A percentile compares a stretch with the other conserved stretches of the same genome.
phyloP scores from a whole-genome alignment of 768 basidiomycete genomes.

The Coprinopsis strossmayeri region DNA sequence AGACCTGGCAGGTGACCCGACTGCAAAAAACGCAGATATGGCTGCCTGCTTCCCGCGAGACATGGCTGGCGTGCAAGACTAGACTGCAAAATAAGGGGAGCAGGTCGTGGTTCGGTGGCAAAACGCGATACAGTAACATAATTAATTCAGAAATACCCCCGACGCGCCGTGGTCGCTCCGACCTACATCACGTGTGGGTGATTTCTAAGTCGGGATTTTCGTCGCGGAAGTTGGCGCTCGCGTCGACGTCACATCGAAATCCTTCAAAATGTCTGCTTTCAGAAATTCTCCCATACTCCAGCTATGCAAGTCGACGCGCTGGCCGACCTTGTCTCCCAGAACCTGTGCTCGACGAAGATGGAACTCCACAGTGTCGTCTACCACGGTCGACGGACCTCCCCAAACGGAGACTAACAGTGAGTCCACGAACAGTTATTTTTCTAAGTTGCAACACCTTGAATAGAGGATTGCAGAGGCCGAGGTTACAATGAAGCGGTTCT shows the following conservation, averaged over 20 bases:
- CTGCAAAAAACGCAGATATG: slow-evolving; percentile 33
- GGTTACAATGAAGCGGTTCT: slow-evolving; percentile 82
- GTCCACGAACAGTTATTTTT: slow-evolving; percentile 14
- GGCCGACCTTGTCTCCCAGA: neutral
- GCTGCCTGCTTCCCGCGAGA: slow-evolving; percentile 21
- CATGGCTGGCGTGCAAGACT: too few relatives aligned
- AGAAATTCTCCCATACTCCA: neutral
- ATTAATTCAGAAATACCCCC: too few relatives aligned
- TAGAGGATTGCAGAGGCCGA: slow-evolving; percentile 55
- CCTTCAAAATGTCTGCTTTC: slow-evolving; percentile 1
- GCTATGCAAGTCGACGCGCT: slow-evolving; percentile 1
- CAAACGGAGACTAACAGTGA: slow-evolving; percentile 63
- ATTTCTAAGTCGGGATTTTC: slow-evolving; percentile 3
- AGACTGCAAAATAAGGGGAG: too few relatives aligned
- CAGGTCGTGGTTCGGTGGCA: slow-evolving; percentile 4
- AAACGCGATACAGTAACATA: too few relatives aligned
- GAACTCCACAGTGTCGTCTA: slow-evolving; percentile 17
- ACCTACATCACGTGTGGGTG: slow-evolving; percentile 21
- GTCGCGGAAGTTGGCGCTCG: neutral
- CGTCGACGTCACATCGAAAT: neutral
- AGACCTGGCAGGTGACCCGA: slow-evolving; percentile 15
- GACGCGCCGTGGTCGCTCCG: too few relatives aligned
- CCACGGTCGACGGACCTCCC: slow-evolving; percentile 31
- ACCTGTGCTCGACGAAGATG: slow-evolving; percentile 12
- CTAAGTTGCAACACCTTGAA: neutral